Evolutionary conservation across 805 yeast genomes (phyloP), one percentile per base, ranked within the genome.

Genomic region (Starmerella lactis-condensi): DNA sequence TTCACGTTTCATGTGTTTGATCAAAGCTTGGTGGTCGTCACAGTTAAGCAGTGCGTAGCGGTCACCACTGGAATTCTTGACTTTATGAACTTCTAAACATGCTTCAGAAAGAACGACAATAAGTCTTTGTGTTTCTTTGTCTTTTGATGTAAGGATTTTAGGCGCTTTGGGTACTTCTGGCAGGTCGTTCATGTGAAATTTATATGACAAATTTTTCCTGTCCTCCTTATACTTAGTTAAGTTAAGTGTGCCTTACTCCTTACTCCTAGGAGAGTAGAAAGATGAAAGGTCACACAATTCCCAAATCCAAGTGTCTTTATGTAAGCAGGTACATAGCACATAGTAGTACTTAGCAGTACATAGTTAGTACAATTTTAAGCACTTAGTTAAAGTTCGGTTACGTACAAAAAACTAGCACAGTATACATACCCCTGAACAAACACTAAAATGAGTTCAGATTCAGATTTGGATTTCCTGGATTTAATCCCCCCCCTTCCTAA

Each of bases 41-140:
- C 98, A 89, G 60, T 89, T 89, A 48, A 89, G 64, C 38, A 89
- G 59, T 0, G 93, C 95, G 50, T 75, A 89, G 54, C 89, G 81
- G 51, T 89, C 96, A 31, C 85, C 91, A 11, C 81, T 78, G 2
- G 79, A 65, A 28, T 79, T 73, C 7, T 46, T 42, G 53, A 85
- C 72, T 54, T 79, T 83, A 54, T 83, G 91, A 5, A 96, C 83
- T 50, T 89, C 98, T 35, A 89, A 61, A 45, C 95, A 83, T 11
- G 98, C 98, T 49, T 82, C 92, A 11, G 94, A 72, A 27, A 89
- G 64, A n/a, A 89, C 98, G 14, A 89, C 98, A 36, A 89, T 71
- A 46, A 89, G 62, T 48, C 98, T 66, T 54, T 81, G 72, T 8
- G 94, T 74, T 38, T 61, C 64, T 50, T 85, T 85, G 59, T 85